phyloP scores from a whole-genome alignment of 2,329 filamentous ascomycete genomes.

The Paecilomyces dactylethromorphus region DNA sequence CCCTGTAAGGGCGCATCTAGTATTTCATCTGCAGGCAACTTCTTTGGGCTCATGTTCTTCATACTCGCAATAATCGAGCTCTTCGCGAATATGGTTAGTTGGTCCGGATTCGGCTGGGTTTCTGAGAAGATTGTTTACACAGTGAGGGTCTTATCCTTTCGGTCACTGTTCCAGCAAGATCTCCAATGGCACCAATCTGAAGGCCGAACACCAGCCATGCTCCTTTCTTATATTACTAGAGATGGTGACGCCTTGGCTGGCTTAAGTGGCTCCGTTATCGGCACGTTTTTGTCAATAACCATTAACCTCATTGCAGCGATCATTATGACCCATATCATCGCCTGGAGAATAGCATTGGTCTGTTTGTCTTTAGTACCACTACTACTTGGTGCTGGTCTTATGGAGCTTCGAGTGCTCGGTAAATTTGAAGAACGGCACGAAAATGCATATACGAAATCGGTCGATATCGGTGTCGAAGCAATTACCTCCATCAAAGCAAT shows the following conservation, averaged over 20 bases:
- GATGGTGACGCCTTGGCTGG: slow-evolving; percentile 62
- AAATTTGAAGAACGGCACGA: slow-evolving; percentile 51
- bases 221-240: slow-evolving; percentile 63
- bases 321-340: slow-evolving; percentile 62
- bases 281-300: slow-evolving; percentile 60
- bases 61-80: slow-evolving; percentile 55
- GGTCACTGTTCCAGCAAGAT: slow-evolving; percentile 59
- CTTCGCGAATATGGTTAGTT: slow-evolving; percentile 55
- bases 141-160: slow-evolving; percentile 58
- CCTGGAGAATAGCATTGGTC: slow-evolving; percentile 71
- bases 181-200: slow-evolving; percentile 66
- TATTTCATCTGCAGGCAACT: slow-evolving; percentile 45
- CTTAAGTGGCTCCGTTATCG: slow-evolving; percentile 64
- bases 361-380: slow-evolving; percentile 63
- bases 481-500: slow-evolving; percentile 48
- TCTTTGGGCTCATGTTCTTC: slow-evolving; percentile 56
- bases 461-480: slow-evolving; percentile 47
- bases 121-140: slow-evolving; percentile 61
- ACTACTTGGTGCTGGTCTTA: slow-evolving; percentile 61
- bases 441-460: slow-evolving; percentile 45
- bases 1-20: slow-evolving; percentile 44
- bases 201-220: slow-evolving; percentile 52
- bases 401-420: slow-evolving; percentile 58
- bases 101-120: slow-evolving; percentile 51
- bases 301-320: slow-evolving; percentile 65